Conservation (phyloP, 2,329 filamentous ascomycete genomes). For the Neoscytalidium dimidiatum region DNA sequence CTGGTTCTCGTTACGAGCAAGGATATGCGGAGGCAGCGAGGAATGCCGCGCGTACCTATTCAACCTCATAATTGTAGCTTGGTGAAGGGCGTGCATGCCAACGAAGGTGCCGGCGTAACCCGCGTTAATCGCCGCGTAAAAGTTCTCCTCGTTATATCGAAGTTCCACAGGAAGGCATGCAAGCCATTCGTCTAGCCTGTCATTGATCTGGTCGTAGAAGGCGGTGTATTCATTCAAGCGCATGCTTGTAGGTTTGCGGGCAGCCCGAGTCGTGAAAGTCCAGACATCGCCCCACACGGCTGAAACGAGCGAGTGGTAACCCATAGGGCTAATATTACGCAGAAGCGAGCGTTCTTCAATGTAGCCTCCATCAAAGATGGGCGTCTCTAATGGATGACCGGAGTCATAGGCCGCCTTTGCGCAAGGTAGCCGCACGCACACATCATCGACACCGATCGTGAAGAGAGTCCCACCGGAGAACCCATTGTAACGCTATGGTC, state of each 20-base stretch:
- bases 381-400: slow-evolving; percentile 58
- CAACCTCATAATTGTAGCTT: slow-evolving; percentile 64
- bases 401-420: slow-evolving; percentile 63
- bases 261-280: slow-evolving; percentile 58
- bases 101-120: slow-evolving; percentile 62
- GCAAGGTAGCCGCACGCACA: slow-evolving; percentile 68
- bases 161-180: slow-evolving; percentile 58
- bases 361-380: slow-evolving; percentile 60
- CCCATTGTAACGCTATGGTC: slow-evolving; percentile 57
- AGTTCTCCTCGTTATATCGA: slow-evolving; percentile 57
- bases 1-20: slow-evolving; percentile 34
- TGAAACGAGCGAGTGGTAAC: slow-evolving; percentile 62
- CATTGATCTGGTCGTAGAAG: slow-evolving; percentile 55
- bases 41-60: slow-evolving; percentile 56
- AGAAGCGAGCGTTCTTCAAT: slow-evolving; percentile 38
- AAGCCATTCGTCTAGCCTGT: slow-evolving; percentile 61
- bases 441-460: slow-evolving; percentile 64
- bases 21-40: slow-evolving; percentile 30
- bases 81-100: slow-evolving; percentile 67
- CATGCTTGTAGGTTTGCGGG: slow-evolving; percentile 23
- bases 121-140: slow-evolving; percentile 56
- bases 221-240: slow-evolving; percentile 41
- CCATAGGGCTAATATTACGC: slow-evolving; percentile 52
- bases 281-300: slow-evolving; percentile 68
- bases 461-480: slow-evolving; percentile 54